Evolutionary conservation across 2,329 filamentous ascomycete species (phyloP), one percentile per base, ranked within the genome.

Genomic region (Epichloe scottii): DNA sequence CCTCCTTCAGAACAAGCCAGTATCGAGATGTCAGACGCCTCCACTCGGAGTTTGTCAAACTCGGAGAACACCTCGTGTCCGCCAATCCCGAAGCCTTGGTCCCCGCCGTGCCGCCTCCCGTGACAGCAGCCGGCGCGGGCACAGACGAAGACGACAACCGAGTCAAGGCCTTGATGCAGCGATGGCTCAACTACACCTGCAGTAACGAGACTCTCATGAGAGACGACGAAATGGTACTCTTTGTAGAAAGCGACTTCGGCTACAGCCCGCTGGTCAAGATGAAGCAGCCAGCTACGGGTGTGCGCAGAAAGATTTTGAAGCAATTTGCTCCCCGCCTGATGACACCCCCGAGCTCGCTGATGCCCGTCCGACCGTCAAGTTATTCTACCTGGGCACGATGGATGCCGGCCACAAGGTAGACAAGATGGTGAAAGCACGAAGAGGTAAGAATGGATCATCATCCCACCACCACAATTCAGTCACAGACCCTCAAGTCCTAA

Each of bases 191-290:
- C 67, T 87, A 87, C 53, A 85, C 98, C 19, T 95, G 93, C 70
- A 81, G 80, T 61, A 97, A 93, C 59, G 90, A 97, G 37, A 83
- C 94, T 1, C 78, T 98, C 7, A 95, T 95, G 75, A 82, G 86
- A 55, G 93, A 98, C 64, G 91, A 97, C 55, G 93, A 98, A 70
- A 91, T 97, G 82, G 82, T 96, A 5, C 83, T 97, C 54, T 98
- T 98, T 61, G 89, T 98, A n/a, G 93, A 98, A 70, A 95, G 89
- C 64, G 93, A 98, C 66, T 97, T 96, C 66, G 93, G 93, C 40
- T 98, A 98, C 68, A 96, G 89, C 62, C 93, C 93, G 1, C 86
- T 97, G 62, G 84, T 96, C 45, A 85, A 91, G 67, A 89, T 89
- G 77, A 95, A 94, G 74, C 93, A 98, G 68, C 93, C 93, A 21